Evolutionary conservation across 352 stramenopile species (phyloP), one percentile per base, ranked within the genome.

Genomic region (Globisporangium orthogonon): DNA sequence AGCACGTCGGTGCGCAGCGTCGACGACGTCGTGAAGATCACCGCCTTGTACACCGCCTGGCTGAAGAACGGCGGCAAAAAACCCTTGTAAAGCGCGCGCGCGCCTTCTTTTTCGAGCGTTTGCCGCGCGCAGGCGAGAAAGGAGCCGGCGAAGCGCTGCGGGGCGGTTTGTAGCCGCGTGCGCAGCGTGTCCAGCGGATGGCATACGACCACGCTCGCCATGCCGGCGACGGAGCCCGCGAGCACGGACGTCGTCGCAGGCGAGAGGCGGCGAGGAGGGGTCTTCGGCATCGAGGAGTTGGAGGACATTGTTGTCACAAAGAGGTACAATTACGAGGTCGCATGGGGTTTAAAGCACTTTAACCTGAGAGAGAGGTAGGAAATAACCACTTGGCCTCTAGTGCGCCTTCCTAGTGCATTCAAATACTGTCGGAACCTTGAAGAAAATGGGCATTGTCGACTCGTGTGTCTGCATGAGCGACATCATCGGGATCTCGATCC

Each of bases 111-210:
- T 43, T 67, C 61, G 11, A 93, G 44, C 15, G 83, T 95, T 64
- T 83, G 71, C 30, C 64, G 31, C 7, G 72, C 75, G 70, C 80
- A 89, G 60, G 86, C 61, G 56, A 82, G 68, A 58, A 87, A 81
- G 15, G 41, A 46, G 41, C 78, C 77, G 41, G 63, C 66, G 67
- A 88, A 89, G 39, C 72, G 73, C 46, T 63, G 48, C 56, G 78
- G 74, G 44, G 76, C 85, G 54, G 88, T 82, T 68, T 95, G 86
- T 62, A 95, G 67, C 17, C 84, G 81, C 63, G 86, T 95, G 62
- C 86, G 81, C 44, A 95, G 89, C 50, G 84, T 94, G 66, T 95
- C 83, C 41, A 95, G 74, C 44, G 86, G 86, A 59, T 95, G 86
- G 50, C 86, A 95, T 28, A 76, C 78, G 14, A 88, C 70, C 10